Conservation (phyloP, 192 early-diverging fungal genomes). For the Coemansia sp. region DNA sequence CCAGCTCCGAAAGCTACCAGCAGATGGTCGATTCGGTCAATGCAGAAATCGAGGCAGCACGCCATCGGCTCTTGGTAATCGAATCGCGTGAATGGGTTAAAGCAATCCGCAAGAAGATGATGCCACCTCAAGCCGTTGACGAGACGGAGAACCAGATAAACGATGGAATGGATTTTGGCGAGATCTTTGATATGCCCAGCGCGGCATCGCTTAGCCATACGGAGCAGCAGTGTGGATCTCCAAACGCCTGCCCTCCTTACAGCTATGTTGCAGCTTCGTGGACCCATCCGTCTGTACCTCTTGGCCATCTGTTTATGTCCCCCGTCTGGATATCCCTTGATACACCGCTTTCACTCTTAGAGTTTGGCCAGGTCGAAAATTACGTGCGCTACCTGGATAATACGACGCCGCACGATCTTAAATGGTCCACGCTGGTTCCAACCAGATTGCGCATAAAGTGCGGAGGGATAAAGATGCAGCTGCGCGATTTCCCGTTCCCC, state of each 20-base stretch:
- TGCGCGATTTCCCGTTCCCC: slow-evolving; percentile 59
- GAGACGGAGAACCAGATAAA: background rate
- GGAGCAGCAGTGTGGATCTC: slow-evolving; percentile 26
- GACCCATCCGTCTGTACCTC: slow-evolving; percentile 49
- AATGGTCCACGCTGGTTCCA: slow-evolving; percentile 54
- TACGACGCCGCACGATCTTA: slow-evolving; percentile 44
- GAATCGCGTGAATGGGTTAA: slow-evolving; percentile 52
- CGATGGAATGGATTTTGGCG: slow-evolving; percentile 38
- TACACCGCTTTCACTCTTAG: slow-evolving; percentile 47
- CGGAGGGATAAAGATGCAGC: slow-evolving; percentile 50
- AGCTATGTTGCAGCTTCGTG: slow-evolving; percentile 45
- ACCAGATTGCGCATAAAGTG: slow-evolving; percentile 50
- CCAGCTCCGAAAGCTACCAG: too few relatives aligned
- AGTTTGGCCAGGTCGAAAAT: slow-evolving; percentile 46
- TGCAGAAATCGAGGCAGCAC: slow-evolving; percentile 42
- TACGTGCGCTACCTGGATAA: slow-evolving; percentile 57
- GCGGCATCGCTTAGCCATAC: background rate
- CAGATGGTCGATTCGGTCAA: slow-evolving; percentile 23
- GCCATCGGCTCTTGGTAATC: slow-evolving; percentile 34
- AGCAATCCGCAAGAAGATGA: slow-evolving; percentile 50
- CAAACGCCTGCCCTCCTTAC: slow-evolving; percentile 32
- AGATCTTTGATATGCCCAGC: slow-evolving; percentile 41
- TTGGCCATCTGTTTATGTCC: slow-evolving; percentile 47
- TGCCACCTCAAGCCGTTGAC: slow-evolving; percentile 16
- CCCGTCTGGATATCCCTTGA: slow-evolving; percentile 45